Percentiles rank a stretch among this genome's conserved stretches.
These are phyloP conservation scores for Zoysia matrella DNA, from an alignment of 202 grass and related monocot genomes.

Conservation along the genomic window DNA sequence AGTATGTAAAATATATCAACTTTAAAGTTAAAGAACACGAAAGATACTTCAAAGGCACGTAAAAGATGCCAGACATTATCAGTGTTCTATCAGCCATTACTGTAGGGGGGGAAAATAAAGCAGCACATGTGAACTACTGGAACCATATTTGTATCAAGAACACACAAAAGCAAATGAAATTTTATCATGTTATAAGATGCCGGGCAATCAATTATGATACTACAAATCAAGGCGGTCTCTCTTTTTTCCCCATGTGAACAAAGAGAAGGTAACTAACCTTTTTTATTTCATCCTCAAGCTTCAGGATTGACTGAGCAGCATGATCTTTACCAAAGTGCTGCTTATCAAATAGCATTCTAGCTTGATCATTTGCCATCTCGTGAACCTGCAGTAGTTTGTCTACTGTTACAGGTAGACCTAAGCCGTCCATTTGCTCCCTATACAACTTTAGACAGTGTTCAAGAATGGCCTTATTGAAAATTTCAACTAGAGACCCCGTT, in stretches of 20 bases:
- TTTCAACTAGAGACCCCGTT: constrained; percentile 90
- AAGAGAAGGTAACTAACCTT: constrained; percentile 53
- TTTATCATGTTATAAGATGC: background rate
- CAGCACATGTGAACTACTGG: background rate
- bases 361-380: constrained; percentile 55
- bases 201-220: constrained; percentile 12
- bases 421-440: constrained; percentile 65
- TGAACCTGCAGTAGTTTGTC: constrained; percentile 78
- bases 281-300: constrained; percentile 87
- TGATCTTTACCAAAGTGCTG: constrained; percentile 96
- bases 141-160: constrained; percentile 13
- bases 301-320: constrained; percentile 63
- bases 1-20: constrained; percentile 66
- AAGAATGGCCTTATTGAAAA: constrained; percentile 97
- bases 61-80: constrained; percentile 24
- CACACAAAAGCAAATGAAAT: background rate
- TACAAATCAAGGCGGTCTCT: background rate
- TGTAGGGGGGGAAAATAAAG: background rate
- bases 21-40: constrained; percentile 21
- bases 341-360: constrained; percentile 80
- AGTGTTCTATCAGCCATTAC: background rate
- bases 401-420: constrained; percentile 74
- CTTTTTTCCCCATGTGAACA: constrained; percentile 7
- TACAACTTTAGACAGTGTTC: constrained; percentile 89
- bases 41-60: constrained; percentile 29